Evolutionary conservation across 495 filamentous ascomycete genomes (phyloP), one percentile per base, ranked within the genome.

Genomic region (Tuber umbilicatum): DNA sequence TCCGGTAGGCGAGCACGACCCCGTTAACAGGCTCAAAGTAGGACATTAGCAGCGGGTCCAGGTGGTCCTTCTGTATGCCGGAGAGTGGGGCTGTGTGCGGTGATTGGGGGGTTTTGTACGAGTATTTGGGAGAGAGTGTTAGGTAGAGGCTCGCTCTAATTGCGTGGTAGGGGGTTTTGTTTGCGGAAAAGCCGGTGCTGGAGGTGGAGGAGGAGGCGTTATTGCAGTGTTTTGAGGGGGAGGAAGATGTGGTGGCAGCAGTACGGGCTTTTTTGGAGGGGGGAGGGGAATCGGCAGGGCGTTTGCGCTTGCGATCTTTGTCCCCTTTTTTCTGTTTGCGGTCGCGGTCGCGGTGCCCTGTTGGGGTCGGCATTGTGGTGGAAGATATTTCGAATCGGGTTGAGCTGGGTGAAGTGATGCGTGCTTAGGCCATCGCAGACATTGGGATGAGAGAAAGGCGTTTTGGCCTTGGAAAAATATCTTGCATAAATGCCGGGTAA

Each of bases 21-120:
- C 91, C 92, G 42, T 86, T 84, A 72, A 93, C 84, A 3, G 91
- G 90, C 14, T 91, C 87, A 77, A 89, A 93, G 84, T 92, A 94
- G 40, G 87, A 90, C 50, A 94, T 87, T 41, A 94, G 86, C 27
- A 93, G 85, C 21, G 92, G 91, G 27, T 92, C 91, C 64, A 94
- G 86, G 81, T 93, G 90, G 80, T 93, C 91, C 55, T 81, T 82
- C 55, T 73, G 77, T 0, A 82, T 69, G 45, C 80, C 80, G 35
- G 80, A 77, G 42, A 76, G 70, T 16, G 81, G 81, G 16, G 80
- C 78, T 76, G 75, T 17, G 73, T 69, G 14, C 72, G 73, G 55
- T 74, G 73, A 31, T 82, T 78, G 70, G 70, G 47, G 71, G 68
- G 80, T 72, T 70, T 80, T 76, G 76, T 74, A 81, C 19, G 80